Conservation (phyloP, 371 early-diverging fungal genomes). For the Mortierella sp. region DNA sequence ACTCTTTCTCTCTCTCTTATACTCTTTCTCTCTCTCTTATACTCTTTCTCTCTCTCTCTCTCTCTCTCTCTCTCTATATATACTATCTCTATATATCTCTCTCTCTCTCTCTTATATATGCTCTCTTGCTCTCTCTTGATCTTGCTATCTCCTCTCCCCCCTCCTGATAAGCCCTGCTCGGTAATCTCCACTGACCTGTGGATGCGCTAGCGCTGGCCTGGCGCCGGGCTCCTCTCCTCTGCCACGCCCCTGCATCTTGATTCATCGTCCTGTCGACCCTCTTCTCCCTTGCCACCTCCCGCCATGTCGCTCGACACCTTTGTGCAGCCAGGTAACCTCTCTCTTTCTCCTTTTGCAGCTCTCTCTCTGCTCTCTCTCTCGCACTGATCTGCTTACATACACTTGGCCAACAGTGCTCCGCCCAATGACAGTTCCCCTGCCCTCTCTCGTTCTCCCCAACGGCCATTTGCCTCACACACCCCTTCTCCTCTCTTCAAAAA, state of each 20-base stretch:
- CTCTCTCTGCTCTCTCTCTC: background rate
- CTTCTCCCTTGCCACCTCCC: background rate
- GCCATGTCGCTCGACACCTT: constrained; percentile 35
- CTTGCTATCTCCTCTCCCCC: background rate
- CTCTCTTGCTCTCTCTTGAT: background rate
- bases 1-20: background rate
- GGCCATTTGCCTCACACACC: too few relatives aligned
- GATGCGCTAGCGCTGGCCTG: too few relatives aligned
- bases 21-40: background rate
- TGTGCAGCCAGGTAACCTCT: constrained; percentile 34
- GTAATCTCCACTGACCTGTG: background rate
- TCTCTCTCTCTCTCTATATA: background rate
- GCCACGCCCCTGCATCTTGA: background rate
- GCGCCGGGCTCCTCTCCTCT: background rate
- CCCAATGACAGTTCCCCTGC: too few relatives aligned
- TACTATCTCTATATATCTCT: background rate
- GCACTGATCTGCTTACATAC: background rate
- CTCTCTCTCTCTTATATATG: background rate
- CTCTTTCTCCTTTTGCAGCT: background rate
- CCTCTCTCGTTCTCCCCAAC: background rate
- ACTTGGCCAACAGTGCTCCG: background rate
- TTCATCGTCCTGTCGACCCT: background rate
- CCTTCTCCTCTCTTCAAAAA: too few relatives aligned
- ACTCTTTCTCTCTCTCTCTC: background rate
- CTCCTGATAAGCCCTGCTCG: background rate